phyloP scores from a whole-genome alignment of 495 filamentous ascomycete species.

The Penicillium herquei region DNA sequence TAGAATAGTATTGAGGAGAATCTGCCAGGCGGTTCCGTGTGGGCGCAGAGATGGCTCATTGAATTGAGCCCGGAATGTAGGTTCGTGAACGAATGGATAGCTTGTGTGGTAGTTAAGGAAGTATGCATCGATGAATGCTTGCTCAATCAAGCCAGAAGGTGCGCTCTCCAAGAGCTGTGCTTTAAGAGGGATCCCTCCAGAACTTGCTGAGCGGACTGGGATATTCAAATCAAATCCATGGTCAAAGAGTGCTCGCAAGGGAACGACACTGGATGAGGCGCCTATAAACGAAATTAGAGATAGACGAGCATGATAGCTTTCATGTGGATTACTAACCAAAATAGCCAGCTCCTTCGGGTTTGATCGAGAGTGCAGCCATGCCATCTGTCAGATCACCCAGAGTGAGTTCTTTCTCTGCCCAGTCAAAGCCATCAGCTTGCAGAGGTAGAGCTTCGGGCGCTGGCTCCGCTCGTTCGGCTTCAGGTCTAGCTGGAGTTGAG shows the following conservation, averaged over 20 bases:
- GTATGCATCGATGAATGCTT: slow-evolving; percentile 51
- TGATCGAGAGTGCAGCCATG: slow-evolving; percentile 53
- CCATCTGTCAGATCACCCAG: slow-evolving; percentile 49
- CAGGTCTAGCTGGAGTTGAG: slow-evolving; percentile 37
- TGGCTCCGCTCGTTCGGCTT: slow-evolving; percentile 37
- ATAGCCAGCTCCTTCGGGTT: slow-evolving; percentile 50
- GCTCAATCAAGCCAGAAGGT: slow-evolving; percentile 43
- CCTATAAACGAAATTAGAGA: slow-evolving; percentile 21
- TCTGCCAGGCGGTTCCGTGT: slow-evolving; percentile 50
- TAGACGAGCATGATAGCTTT: slow-evolving; percentile 4
- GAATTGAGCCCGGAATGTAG: slow-evolving; percentile 54
- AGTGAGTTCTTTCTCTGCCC: slow-evolving; percentile 47
- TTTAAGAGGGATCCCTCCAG: slow-evolving; percentile 37
- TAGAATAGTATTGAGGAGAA: slow-evolving; percentile 50
- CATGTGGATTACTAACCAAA: slow-evolving; percentile 33
- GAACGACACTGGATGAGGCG: slow-evolving; percentile 47
- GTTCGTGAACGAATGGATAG: slow-evolving; percentile 56
- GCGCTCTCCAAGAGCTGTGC: slow-evolving; percentile 42
- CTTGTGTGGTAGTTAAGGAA: slow-evolving; percentile 53
- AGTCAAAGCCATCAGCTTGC: slow-evolving; percentile 53
- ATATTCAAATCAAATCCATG: slow-evolving; percentile 49
- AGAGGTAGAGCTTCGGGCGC: slow-evolving; percentile 46
- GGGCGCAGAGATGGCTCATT: slow-evolving; percentile 49
- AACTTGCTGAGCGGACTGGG: slow-evolving; percentile 32
- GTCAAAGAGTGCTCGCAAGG: slow-evolving; percentile 42